phyloP scores from a whole-genome alignment of 2,329 filamentous ascomycete species.

The Aureobasidium namibiae region DNA sequence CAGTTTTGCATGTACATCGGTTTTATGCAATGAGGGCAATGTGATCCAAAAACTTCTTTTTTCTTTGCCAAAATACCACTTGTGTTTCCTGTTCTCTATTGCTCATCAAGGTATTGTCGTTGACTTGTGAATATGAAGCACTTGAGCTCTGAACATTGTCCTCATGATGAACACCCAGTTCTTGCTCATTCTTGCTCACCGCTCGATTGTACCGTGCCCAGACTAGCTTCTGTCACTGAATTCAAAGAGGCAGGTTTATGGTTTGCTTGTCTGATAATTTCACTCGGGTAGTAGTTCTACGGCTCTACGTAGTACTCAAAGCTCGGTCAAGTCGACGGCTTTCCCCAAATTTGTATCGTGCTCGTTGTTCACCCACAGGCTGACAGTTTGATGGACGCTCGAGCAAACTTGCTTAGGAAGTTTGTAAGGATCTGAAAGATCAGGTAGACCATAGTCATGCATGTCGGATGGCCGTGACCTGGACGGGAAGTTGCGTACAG shows the following conservation, averaged over 20 bases:
- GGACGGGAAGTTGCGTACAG: not conserved
- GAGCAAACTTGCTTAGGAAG: not conserved
- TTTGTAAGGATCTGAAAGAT: too few relatives aligned
- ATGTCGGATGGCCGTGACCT: too few relatives aligned
- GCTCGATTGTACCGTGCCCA: not conserved
- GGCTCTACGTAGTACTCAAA: not conserved
- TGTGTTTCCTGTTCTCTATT: not conserved
- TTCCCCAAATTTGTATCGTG: not conserved
- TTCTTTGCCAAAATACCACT: slow-evolving; percentile 11
- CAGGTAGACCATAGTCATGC: too few relatives aligned
- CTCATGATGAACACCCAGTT: too few relatives aligned
- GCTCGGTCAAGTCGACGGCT: not conserved
- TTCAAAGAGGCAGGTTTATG: too few relatives aligned
- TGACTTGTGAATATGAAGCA: not conserved
- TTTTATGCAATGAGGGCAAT: slow-evolving; percentile 15
- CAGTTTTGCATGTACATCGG: slow-evolving; percentile 14
- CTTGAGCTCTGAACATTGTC: not conserved
- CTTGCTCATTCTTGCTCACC: not conserved
- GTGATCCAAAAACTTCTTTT: slow-evolving; percentile 15
- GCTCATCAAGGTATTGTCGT: not conserved
- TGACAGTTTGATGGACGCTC: too few relatives aligned
- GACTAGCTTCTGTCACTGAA: not conserved
- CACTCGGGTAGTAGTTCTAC: not conserved
- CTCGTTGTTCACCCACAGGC: not conserved
- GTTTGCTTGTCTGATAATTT: not conserved